Evolutionary conservation across 2,329 filamentous ascomycete genomes (phyloP).

Genomic region (Scortechinia acanthostroma): DNA sequence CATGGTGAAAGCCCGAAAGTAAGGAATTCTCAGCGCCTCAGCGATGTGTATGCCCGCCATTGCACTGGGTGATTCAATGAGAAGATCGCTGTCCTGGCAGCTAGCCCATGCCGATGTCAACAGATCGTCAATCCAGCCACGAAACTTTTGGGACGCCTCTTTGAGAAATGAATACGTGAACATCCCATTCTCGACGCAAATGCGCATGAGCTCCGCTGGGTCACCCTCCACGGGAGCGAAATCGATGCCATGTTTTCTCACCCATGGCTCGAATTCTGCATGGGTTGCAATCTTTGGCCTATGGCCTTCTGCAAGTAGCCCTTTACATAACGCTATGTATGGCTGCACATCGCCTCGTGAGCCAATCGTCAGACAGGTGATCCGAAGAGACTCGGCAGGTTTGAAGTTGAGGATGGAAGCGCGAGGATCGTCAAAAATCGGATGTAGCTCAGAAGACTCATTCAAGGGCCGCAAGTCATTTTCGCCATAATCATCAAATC

Average conservation of each 20-base stretch:
- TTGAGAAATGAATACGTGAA: constrained; percentile 87
- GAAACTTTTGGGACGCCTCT: constrained; percentile 80
- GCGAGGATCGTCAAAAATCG: constrained; percentile 77
- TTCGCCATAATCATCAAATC: constrained; percentile 29
- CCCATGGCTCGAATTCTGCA: constrained; percentile 80
- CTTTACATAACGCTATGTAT: constrained; percentile 93
- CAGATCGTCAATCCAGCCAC: constrained; percentile 89
- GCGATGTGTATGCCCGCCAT: constrained; percentile 98
- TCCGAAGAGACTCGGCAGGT: constrained; percentile 68
- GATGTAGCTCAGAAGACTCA: neutral
- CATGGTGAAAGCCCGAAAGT: constrained; percentile 97
- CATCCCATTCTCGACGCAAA: constrained; percentile 95
- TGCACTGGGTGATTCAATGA: constrained; percentile 91
- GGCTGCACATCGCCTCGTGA: constrained; percentile 94
- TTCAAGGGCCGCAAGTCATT: neutral
- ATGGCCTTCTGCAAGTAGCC: constrained; percentile 80
- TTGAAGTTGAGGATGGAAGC: constrained; percentile 89
- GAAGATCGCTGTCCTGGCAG: constrained; percentile 78
- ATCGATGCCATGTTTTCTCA: constrained; percentile 86
- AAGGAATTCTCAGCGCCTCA: constrained; percentile 84
- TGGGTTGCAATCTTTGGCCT: constrained; percentile 84
- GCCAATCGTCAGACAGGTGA: constrained; percentile 92
- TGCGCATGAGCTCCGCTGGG: constrained; percentile 85
- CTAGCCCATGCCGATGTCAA: constrained; percentile 74
- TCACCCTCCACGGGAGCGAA: constrained; percentile 85